Conservation (phyloP, 2,329 filamentous ascomycete species). For the Phymatotrichopsis omnivora region DNA sequence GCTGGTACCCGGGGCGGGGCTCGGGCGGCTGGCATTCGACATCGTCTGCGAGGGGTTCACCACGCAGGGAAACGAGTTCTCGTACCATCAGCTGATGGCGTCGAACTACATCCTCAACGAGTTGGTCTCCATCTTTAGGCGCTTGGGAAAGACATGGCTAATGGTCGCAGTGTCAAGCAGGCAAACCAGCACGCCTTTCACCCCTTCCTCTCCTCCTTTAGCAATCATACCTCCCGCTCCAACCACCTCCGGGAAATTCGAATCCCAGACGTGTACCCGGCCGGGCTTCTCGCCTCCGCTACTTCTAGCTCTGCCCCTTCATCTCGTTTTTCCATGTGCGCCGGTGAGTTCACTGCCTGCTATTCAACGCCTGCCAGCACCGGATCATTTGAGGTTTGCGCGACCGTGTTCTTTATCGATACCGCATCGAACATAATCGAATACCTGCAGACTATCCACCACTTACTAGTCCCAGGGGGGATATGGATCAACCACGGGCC, state of each 20-base stretch:
- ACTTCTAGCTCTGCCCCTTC: constrained; percentile 10
- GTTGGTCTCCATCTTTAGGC: too few species aligned
- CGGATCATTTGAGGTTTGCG: constrained; percentile 65
- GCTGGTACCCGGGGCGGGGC: constrained; percentile 78
- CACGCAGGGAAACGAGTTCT: constrained; percentile 54
- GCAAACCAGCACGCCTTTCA: constrained; percentile 61
- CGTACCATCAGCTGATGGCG: constrained; percentile 88
- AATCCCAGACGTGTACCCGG: constrained; percentile 74
- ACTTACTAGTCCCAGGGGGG: constrained; percentile 68
- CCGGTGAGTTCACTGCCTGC: constrained; percentile 79
- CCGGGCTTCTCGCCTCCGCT: constrained; percentile 39
- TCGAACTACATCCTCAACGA: constrained; percentile 51
- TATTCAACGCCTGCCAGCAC: constrained; percentile 58
- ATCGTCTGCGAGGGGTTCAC: constrained; percentile 46
- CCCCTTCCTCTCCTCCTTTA: constrained; percentile 81
- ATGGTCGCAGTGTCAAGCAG: too few species aligned
- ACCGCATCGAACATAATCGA: constrained; percentile 87
- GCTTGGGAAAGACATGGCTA: too few species aligned
- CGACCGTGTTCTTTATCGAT: constrained; percentile 92
- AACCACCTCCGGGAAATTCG: constrained; percentile 65
- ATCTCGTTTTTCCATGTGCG: constrained; percentile 70
- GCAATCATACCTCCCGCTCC: constrained; percentile 63
- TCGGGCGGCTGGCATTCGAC: constrained; percentile 84
- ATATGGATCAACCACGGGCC: constrained; percentile 85
- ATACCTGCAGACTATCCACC: constrained; percentile 73